Conservation (phyloP, 768 basidiomycete genomes). For the Chalciporus sphaerocephalus region DNA sequence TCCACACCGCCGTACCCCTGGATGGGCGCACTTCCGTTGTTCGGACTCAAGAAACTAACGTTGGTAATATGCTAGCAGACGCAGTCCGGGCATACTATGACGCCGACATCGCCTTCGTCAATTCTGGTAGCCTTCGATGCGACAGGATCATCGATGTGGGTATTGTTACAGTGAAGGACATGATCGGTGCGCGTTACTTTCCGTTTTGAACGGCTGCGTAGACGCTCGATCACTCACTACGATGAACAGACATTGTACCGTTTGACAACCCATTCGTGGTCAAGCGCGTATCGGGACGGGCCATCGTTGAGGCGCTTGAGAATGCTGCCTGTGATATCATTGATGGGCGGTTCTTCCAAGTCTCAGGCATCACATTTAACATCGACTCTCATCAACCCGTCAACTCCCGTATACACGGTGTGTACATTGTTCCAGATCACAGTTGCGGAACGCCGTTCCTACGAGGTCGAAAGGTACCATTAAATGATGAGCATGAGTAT, state of each 20-base stretch:
- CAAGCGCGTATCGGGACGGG: background rate
- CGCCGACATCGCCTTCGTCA: conserved; percentile 13
- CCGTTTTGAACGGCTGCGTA: background rate
- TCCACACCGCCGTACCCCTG: conserved; percentile 4
- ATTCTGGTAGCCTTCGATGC: conserved; percentile 3
- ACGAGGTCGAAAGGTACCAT: background rate
- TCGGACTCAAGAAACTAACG: conserved; percentile 1
- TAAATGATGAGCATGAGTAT: background rate
- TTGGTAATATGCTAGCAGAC: conserved; percentile 9
- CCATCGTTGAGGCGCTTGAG: conserved; percentile 9
- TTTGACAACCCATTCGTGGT: conserved; percentile 9
- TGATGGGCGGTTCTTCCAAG: conserved; percentile 6
- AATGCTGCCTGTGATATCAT: conserved; percentile 4
- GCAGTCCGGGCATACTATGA: conserved; percentile 18
- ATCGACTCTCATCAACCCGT: conserved; percentile 3
- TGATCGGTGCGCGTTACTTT: conserved; percentile 11
- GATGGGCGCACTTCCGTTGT: conserved; percentile 1
- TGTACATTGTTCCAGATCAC: conserved; percentile 4
- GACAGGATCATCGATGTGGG: conserved; percentile 8
- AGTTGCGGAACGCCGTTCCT: background rate
- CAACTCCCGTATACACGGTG: conserved; percentile 1
- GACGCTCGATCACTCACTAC: background rate
- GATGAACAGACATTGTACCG: background rate
- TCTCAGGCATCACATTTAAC: background rate
- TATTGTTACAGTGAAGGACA: conserved; percentile 4